Evolutionary conservation across 805 yeast species (phyloP).

Genomic region (Cyberlindnera petersonii): DNA sequence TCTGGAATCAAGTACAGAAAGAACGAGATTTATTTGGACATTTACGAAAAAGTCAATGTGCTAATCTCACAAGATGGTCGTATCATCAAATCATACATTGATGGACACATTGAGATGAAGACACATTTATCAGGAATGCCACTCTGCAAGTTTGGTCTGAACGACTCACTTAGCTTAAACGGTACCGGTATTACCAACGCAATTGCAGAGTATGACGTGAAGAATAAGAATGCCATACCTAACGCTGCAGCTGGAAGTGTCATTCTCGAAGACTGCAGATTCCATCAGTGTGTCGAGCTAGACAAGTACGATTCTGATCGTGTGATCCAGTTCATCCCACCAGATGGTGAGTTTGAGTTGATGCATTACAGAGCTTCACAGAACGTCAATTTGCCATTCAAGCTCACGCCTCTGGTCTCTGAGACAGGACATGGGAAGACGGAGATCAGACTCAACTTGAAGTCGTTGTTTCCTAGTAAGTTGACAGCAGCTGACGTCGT

Average conservation of each 20-base stretch:
- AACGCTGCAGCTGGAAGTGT: constrained; percentile 48
- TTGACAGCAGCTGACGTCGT: constrained; percentile 59
- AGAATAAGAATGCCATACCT: constrained; percentile 31
- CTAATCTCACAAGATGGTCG: constrained; percentile 63
- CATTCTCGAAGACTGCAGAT: constrained; percentile 68
- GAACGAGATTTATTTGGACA: constrained; percentile 75
- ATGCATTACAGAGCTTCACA: constrained; percentile 66
- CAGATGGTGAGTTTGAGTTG: constrained; percentile 82
- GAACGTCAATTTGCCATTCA: constrained; percentile 67
- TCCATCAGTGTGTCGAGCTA: constrained; percentile 82
- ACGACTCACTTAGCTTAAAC: constrained; percentile 42
- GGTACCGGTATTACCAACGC: constrained; percentile 16
- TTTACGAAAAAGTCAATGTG: constrained; percentile 70
- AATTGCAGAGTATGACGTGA: constrained; percentile 26
- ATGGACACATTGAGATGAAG: constrained; percentile 69
- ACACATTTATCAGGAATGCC: constrained; percentile 81
- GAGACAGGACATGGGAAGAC: constrained; percentile 41
- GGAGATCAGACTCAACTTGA: constrained; percentile 57
- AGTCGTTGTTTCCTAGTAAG: constrained; percentile 57
- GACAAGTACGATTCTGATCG: constrained; percentile 62
- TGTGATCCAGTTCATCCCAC: constrained; percentile 72
- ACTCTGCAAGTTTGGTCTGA: constrained; percentile 73
- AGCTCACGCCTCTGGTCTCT: constrained; percentile 52
- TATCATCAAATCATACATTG: constrained; percentile 64
- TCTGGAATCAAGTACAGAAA: constrained; percentile 70